Conservation (phyloP, 2,329 filamentous ascomycete species). For the Neurospora sp. region DNA sequence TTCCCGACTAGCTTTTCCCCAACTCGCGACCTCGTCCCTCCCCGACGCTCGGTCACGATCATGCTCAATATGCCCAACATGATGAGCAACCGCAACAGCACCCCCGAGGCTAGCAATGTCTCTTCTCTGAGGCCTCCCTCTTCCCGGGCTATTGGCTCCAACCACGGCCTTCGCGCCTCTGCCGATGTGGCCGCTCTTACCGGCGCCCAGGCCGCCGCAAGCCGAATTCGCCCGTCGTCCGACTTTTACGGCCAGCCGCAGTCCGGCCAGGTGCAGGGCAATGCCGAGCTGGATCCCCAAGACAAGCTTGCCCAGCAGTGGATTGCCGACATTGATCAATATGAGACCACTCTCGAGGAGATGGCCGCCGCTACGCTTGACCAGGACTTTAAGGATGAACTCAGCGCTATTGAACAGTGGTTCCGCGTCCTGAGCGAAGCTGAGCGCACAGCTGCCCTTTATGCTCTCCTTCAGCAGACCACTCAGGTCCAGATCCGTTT, state of each 20-base stretch:
- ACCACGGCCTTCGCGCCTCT: slow-evolving; percentile 74
- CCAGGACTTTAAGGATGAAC: slow-evolving; percentile 98
- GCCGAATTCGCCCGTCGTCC: slow-evolving; percentile 84
- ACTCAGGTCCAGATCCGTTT: slow-evolving; percentile 98
- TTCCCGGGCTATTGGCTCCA: slow-evolving; percentile 66
- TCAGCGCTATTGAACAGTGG: slow-evolving; percentile 99
- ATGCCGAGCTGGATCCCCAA: slow-evolving; percentile 67
- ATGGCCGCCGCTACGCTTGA: slow-evolving; percentile 98
- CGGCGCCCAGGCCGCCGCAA: slow-evolving; percentile 48
- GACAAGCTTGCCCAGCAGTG: slow-evolving; percentile 96
- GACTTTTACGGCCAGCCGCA: slow-evolving; percentile 82
- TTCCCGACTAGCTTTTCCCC: slow-evolving; percentile 3
- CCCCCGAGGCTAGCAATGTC: slow-evolving; percentile 78
- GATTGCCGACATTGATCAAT: slow-evolving; percentile 98
- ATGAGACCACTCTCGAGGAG: slow-evolving; percentile 96
- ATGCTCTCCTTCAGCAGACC: slow-evolving; percentile 93
- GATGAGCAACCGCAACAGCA: slow-evolving; percentile 89
- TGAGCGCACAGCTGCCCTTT: slow-evolving; percentile 88
- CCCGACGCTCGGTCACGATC: slow-evolving; percentile 9
- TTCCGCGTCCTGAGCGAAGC: slow-evolving; percentile 96
- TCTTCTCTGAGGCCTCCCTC: slow-evolving; percentile 75
- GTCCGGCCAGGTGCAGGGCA: slow-evolving; percentile 56
- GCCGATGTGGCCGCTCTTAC: slow-evolving; percentile 87
- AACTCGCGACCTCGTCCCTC: neutral
- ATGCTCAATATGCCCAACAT: slow-evolving; percentile 60